Percentiles rank a stretch among this genome's conserved stretches.
These are phyloP conservation scores for Crithidia acanthocephali DNA, from an alignment of 208 protist genomes.

Conservation along the genomic window DNA sequence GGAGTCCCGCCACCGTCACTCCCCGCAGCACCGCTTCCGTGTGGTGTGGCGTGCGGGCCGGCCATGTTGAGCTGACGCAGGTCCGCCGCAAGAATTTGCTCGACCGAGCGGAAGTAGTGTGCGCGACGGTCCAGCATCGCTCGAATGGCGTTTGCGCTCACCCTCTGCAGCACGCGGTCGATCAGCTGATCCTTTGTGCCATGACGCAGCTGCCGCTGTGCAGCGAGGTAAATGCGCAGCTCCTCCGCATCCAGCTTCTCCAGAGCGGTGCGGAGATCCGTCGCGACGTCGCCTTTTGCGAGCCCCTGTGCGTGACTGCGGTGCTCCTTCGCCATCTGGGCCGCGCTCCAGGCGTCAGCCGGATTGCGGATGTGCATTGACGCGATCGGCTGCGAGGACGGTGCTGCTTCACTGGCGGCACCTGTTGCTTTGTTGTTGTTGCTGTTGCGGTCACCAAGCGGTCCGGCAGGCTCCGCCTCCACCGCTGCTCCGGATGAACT, in stretches of 20 bases:
- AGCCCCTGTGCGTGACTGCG: constrained; percentile 30
- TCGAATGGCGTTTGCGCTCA: constrained; percentile 60
- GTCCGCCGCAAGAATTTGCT: constrained; percentile 74
- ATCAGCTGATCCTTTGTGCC: constrained; percentile 77
- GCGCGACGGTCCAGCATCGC: constrained; percentile 80
- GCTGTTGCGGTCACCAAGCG: background rate
- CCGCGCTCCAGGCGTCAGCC: constrained; percentile 78
- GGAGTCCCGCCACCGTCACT: background rate
- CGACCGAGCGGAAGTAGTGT: constrained; percentile 90
- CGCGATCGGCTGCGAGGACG: constrained; percentile 36
- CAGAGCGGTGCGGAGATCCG: constrained; percentile 51
- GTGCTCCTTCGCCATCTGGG: constrained; percentile 63
- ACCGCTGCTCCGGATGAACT: background rate
- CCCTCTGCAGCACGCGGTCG: constrained; percentile 63
- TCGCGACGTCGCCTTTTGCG: constrained; percentile 37
- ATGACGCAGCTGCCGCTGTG: constrained; percentile 84
- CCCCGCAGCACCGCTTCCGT: too few relatives aligned
- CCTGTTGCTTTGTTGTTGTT: background rate
- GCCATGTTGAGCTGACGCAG: constrained; percentile 50
- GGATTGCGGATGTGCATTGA: constrained; percentile 88
- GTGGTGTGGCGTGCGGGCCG: background rate
- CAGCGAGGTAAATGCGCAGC: constrained; percentile 88
- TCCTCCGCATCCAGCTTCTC: constrained; percentile 83
- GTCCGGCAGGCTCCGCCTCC: background rate
- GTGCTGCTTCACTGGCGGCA: background rate